Percentiles rank a stretch among this genome's conserved stretches.
Evolutionary conservation across 2,329 filamentous ascomycete species (phyloP).

Genomic region (Diaporthe destruens): DNA sequence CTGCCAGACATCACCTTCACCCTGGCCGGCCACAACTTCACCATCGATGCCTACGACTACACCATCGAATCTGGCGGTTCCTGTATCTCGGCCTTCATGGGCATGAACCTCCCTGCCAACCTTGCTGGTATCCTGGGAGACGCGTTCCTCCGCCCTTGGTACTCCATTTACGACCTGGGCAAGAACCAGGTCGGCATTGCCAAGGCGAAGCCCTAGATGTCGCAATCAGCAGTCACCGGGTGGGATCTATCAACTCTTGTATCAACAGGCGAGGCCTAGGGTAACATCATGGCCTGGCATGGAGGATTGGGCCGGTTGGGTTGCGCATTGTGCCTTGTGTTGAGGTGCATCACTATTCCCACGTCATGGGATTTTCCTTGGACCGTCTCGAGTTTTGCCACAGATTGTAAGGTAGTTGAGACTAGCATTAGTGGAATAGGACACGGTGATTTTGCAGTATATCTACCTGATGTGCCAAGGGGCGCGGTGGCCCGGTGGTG

Average conservation of each 20-base stretch:
- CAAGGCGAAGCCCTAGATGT: constrained; percentile 72
- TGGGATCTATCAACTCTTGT: constrained; percentile 14
- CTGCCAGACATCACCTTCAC: constrained; percentile 94
- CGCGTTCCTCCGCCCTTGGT: constrained; percentile 86
- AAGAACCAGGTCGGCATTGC: constrained; percentile 91
- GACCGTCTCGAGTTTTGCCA: constrained; percentile 33
- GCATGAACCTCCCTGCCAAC: constrained; percentile 93
- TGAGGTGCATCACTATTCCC: constrained; percentile 24
- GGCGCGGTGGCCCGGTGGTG: not conserved
- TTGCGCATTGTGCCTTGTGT: constrained; percentile 20
- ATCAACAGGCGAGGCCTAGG: constrained; percentile 33
- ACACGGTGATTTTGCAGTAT: constrained; percentile 13
- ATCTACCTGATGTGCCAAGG: not conserved
- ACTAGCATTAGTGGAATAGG: constrained; percentile 33
- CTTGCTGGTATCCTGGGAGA: constrained; percentile 91
- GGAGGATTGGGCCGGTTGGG: not conserved
- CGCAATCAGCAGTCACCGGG: not conserved
- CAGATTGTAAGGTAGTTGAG: constrained; percentile 40
- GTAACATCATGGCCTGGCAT: not conserved
- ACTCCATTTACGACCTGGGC: constrained; percentile 96
- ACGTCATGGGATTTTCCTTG: constrained; percentile 35
- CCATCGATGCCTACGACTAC: constrained; percentile 90
- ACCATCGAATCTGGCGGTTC: constrained; percentile 94
- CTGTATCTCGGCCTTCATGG: constrained; percentile 98
- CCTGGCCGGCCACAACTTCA: constrained; percentile 92